A percentile compares a stretch with the other conserved stretches of the same genome.
Conservation (phyloP, 345 rosid species). For the Lenwebbia sp. region DNA sequence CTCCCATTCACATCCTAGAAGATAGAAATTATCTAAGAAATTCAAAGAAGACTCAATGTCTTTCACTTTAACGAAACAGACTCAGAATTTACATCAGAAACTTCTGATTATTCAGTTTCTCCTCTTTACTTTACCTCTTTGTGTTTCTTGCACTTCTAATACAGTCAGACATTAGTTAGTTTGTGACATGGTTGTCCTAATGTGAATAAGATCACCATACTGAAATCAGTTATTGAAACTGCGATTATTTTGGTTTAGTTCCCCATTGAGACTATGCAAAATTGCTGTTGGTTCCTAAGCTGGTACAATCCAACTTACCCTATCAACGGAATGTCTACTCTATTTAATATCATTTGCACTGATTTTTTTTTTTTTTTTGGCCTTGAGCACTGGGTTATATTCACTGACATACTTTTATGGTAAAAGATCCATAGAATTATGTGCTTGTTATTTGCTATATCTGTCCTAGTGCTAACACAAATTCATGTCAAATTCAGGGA, state of each 20-base stretch:
- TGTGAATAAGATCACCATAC: neutral
- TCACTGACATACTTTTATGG: neutral
- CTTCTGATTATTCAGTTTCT: neutral
- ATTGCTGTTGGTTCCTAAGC: neutral
- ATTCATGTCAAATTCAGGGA: slow-evolving; percentile 23
- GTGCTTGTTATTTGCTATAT: neutral
- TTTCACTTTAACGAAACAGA: neutral
- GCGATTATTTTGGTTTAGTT: neutral
- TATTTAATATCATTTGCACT: neutral
- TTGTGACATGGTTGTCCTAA: neutral
- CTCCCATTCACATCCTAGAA: neutral
- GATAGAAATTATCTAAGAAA: neutral
- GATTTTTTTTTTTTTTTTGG: neutral
- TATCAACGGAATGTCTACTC: neutral
- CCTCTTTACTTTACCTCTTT: neutral
- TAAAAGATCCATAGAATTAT: neutral
- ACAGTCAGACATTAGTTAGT: neutral
- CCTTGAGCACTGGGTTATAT: neutral
- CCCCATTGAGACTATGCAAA: neutral
- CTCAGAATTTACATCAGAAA: neutral
- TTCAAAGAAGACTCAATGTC: neutral
- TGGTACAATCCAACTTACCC: neutral
- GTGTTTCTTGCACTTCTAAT: neutral
- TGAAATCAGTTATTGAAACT: neutral
- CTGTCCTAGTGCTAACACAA: neutral